Percentiles rank a stretch among this genome's conserved stretches.
Evolutionary conservation across 805 yeast genomes (phyloP).

Genomic region (Blastobotrys americana): DNA sequence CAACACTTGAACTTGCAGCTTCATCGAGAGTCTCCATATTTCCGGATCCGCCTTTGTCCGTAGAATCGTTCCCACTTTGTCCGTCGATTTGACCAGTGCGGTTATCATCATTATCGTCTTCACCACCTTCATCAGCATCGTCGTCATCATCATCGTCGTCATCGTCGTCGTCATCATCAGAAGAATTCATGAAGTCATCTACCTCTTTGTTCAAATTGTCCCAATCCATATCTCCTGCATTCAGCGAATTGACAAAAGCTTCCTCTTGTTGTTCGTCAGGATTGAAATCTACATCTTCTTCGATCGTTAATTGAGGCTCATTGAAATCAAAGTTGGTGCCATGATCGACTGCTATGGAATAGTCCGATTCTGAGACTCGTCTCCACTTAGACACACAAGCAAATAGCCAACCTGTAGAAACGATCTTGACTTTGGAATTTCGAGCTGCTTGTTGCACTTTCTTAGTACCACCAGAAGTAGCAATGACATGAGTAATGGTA

Average conservation of each 20-base stretch:
- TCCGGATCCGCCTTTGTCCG: constrained; percentile 11
- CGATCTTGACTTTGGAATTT: constrained; percentile 59
- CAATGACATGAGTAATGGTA: constrained; percentile 81
- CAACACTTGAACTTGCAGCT: constrained; percentile 12
- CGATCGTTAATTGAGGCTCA: constrained; percentile 34
- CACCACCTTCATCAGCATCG: constrained; percentile 17
- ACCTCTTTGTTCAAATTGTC: constrained; percentile 48
- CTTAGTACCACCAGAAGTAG: constrained; percentile 70
- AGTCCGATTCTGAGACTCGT: constrained; percentile 55
- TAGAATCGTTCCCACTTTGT: too few relatives aligned
- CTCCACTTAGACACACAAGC: constrained; percentile 77
- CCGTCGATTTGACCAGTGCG: constrained; percentile 1
- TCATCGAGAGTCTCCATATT: constrained; percentile 14
- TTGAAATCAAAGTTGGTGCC: constrained; percentile 38
- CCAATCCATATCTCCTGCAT: constrained; percentile 38
- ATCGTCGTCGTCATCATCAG: constrained; percentile 25
- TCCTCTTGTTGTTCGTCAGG: constrained; percentile 40
- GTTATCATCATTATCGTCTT: constrained; percentile 14
- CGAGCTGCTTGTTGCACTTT: constrained; percentile 76
- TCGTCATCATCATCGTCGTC: constrained; percentile 32
- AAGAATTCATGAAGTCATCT: constrained; percentile 39
- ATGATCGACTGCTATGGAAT: constrained; percentile 35
- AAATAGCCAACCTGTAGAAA: constrained; percentile 88
- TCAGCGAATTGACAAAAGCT: constrained; percentile 27
- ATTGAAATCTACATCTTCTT: constrained; percentile 32